phyloP scores from a whole-genome alignment of 257 asterid genomes.

The Solanum peruvianum region DNA sequence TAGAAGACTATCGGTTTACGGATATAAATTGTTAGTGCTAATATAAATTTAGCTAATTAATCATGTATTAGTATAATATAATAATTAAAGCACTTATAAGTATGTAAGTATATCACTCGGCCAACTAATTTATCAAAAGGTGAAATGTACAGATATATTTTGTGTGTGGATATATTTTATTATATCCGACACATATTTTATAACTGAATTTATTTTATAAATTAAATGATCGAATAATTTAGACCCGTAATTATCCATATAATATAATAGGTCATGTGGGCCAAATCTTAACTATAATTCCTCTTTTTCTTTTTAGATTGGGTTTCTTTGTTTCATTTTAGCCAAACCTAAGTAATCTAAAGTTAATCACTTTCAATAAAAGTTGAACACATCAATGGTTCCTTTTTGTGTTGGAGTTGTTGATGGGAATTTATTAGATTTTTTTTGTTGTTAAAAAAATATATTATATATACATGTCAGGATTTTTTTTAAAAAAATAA shows the following conservation, averaged over 20 bases:
- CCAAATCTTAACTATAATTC: not conserved
- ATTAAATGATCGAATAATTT: too few relatives aligned
- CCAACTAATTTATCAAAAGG: not conserved
- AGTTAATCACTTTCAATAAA: not conserved
- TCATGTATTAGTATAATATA: not conserved
- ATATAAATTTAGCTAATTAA: not conserved
- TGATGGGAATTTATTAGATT: too few relatives aligned
- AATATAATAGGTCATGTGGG: not conserved
- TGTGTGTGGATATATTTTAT: not conserved
- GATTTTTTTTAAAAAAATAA: too few relatives aligned
- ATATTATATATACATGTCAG: too few relatives aligned
- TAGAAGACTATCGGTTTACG: too few relatives aligned
- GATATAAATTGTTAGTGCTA: not conserved
- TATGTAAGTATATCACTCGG: too few relatives aligned
- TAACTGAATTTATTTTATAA: too few relatives aligned
- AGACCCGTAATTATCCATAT: not conserved
- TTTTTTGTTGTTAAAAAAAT: rapidly evolving
- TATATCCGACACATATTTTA: too few relatives aligned
- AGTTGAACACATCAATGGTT: not conserved
- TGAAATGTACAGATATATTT: not conserved
- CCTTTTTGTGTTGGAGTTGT: too few relatives aligned
- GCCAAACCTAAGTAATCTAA: not conserved
- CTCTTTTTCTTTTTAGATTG: not conserved
- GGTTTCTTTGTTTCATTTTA: not conserved
- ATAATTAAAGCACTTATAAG: not conserved